Evolutionary conservation across 176 grass and related monocot genomes (phyloP).

Genomic region (Microstegium vimineum): DNA sequence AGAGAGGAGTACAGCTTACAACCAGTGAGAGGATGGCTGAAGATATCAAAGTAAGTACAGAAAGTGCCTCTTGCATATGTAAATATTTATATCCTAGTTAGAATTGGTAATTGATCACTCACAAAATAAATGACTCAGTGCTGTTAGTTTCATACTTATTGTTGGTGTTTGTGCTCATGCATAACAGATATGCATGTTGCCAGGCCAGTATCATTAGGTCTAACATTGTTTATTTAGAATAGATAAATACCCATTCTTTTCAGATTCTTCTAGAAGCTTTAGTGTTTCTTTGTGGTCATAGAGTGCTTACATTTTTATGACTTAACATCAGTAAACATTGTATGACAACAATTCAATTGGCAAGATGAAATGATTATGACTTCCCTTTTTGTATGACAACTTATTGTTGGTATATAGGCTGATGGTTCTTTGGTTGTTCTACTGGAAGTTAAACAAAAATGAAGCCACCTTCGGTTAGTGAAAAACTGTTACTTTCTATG

Average conservation of each 20-base stretch:
- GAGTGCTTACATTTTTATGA: neutral
- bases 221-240: neutral
- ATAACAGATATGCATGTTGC: neutral
- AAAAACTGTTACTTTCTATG: too few relatives aligned
- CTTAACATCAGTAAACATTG: neutral
- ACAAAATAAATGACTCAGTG: neutral
- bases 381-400: too few relatives aligned
- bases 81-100: too few relatives aligned
- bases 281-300: slow-evolving; percentile 13
- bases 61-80: too few relatives aligned
- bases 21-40: too few relatives aligned
- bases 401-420: neutral
- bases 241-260: neutral
- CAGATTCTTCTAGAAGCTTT: neutral
- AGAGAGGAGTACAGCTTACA: too few relatives aligned
- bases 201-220: neutral
- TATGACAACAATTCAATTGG: neutral
- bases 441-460: neutral
- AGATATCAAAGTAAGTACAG: too few relatives aligned
- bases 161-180: neutral
- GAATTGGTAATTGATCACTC: too few relatives aligned
- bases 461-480: neutral
- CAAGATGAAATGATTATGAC: neutral
- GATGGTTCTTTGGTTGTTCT: neutral
- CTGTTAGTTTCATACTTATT: neutral